phyloP scores from a whole-genome alignment of 805 yeast genomes.

The Jamesozyma lodderae region DNA sequence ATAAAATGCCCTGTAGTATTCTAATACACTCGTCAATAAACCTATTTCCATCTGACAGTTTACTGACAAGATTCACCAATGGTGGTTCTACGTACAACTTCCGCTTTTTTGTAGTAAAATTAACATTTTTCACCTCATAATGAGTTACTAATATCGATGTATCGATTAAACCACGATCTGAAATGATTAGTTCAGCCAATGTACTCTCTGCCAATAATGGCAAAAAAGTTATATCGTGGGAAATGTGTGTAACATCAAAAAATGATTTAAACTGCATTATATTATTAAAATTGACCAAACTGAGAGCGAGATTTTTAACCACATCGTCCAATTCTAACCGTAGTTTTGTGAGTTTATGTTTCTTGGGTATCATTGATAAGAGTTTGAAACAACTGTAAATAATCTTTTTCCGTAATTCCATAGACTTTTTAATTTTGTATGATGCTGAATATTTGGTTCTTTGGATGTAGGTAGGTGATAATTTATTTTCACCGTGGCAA shows the following conservation, averaged over 20 bases:
- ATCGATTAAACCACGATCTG: neutral
- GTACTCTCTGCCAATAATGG: slow-evolving; percentile 21
- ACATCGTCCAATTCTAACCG: slow-evolving; percentile 11
- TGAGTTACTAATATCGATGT: too few relatives aligned
- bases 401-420: slow-evolving; percentile 17
- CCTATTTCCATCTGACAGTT: neutral
- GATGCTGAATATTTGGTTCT: slow-evolving; percentile 7
- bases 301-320: slow-evolving; percentile 7
- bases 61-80: neutral
- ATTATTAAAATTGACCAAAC: slow-evolving; percentile 11
- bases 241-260: slow-evolving; percentile 10
- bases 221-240: slow-evolving; percentile 13
- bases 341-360: slow-evolving; percentile 11
- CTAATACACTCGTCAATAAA: neutral
- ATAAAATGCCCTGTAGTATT: neutral
- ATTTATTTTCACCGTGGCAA: slow-evolving; percentile 12
- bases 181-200: slow-evolving; percentile 8
- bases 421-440: slow-evolving; percentile 13
- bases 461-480: slow-evolving; percentile 12
- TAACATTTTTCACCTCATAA: neutral
- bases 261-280: slow-evolving; percentile 17
- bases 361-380: slow-evolving; percentile 13
- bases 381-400: slow-evolving; percentile 15
- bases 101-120: neutral
- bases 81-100: neutral